Evolutionary conservation across 1,284 basidiomycete species (phyloP), one percentile per base, ranked within the genome.

Genomic region (Apiotrichum gamsii): DNA sequence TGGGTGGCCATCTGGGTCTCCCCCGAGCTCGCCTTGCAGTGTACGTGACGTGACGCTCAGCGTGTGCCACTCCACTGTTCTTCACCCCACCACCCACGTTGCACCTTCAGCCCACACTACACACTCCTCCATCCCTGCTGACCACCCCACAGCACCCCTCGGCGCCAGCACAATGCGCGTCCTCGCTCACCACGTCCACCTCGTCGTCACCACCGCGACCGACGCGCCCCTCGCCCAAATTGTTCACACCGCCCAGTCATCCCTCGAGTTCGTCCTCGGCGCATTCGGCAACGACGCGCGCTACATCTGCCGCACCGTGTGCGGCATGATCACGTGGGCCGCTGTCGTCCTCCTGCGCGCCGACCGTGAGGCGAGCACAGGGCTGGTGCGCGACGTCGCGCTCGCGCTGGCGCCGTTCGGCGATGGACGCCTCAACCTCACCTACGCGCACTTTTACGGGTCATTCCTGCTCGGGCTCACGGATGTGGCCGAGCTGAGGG

Each of bases 361-460:
- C 15, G 44, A 39, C 24, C 37, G 31, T 2, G 37, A 31, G 9
- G 38, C 20, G 3, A 39, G 23, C 31, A 14, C 19, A 11, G 10
- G 10, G 9, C 44, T 45, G 16, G 31, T 45, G 3, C 38, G 31
- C 13, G 31, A 33, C 24, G 23, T 45, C 8, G 44, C 44, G 3
- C 44, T 45, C 14, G 8, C 23, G 16, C 32, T 45, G 37, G 44
- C 44, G 18, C 44, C 44, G 2, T 25, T n/a, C 31, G 44, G 44
- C 5, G 37, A 39, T 16, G 24, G 24, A 15, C 36, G 36, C 14
- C 25, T 25, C 21, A 23, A 38, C 20, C 25, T 33, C 14, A 45
- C 30, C 23, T 45, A 45, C 15, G 30, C 44, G 19, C 44, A 45
- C 21, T 45, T 45, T 19, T 45, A 45, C 31, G 44, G 44, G 16